Conservation (phyloP, 768 basidiomycete species). For the Cyclocybe cylindracea region DNA sequence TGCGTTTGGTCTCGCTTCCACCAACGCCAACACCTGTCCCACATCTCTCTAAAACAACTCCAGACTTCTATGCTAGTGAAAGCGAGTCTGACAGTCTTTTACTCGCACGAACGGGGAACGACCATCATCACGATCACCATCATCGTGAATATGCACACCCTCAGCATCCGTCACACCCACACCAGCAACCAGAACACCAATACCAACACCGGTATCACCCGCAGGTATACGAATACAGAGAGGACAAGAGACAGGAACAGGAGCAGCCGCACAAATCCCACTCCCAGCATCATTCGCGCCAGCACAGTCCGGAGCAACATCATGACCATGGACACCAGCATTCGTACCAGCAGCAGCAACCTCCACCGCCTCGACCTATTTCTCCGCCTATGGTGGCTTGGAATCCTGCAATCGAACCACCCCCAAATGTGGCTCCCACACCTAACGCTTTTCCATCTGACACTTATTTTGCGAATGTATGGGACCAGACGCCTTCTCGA, state of each 20-base stretch:
- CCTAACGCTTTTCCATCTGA: conserved; percentile 65
- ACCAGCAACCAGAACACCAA: conserved; percentile 13
- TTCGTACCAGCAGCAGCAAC: conserved; percentile 19
- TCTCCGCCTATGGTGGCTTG: conserved; percentile 74
- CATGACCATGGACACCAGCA: conserved; percentile 8
- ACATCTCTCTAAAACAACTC: conserved; percentile 17
- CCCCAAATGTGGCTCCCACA: conserved; percentile 62
- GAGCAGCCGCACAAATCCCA: conserved; percentile 7
- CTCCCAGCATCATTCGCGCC: conserved; percentile 15
- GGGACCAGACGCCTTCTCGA: conserved; percentile 66
- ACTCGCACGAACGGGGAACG: conserved; percentile 11
- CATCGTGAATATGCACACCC: conserved; percentile 20
- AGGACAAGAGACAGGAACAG: too few species aligned
- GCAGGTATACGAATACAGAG: conserved; percentile 11
- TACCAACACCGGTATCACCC: conserved; percentile 18
- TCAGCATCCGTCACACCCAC: conserved; percentile 14
- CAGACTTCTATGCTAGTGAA: conserved; percentile 32
- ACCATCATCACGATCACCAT: conserved; percentile 16
- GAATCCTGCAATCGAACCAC: conserved; percentile 81
- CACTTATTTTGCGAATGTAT: conserved; percentile 82
- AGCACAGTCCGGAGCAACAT: conserved; percentile 19
- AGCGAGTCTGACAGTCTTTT: conserved; percentile 26
- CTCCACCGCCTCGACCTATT: conserved; percentile 41
- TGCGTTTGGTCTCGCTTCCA: conserved; percentile 52
- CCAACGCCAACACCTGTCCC: conserved; percentile 36